phyloP scores from a whole-genome alignment of 345 rosid species.

The Corchorus olitorius region DNA sequence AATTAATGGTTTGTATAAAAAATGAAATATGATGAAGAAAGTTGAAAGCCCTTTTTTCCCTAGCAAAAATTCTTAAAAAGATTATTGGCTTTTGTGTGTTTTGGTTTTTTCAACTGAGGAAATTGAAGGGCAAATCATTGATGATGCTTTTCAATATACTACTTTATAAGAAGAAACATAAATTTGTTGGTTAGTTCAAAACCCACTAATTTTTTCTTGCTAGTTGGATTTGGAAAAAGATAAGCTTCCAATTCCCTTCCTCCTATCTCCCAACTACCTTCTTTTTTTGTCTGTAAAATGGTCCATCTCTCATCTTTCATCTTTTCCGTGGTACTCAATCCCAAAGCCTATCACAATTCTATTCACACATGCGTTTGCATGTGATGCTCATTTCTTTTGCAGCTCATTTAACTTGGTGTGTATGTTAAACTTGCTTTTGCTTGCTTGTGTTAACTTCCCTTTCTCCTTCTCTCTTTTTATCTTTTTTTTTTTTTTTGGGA shows the following conservation, averaged over 20 bases:
- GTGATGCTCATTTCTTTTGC: background rate
- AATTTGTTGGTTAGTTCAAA: conserved; percentile 11
- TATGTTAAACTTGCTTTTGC: background rate
- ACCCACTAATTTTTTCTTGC: background rate
- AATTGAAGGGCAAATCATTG: conserved; percentile 12
- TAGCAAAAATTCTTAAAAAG: background rate
- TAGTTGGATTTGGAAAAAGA: background rate
- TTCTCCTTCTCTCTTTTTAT: no score
- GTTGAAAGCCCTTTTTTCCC: background rate
- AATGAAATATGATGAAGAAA: background rate
- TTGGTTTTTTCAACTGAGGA: conserved; percentile 4
- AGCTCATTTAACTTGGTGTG: background rate
- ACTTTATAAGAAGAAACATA: conserved; percentile 6
- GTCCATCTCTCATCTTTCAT: background rate
- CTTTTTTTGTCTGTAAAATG: background rate
- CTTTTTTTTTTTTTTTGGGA: no score
- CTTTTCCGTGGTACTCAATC: background rate
- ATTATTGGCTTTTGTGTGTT: background rate
- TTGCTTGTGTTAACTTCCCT: background rate
- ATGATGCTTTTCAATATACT: background rate
- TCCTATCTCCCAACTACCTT: background rate
- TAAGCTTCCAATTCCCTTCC: no score
- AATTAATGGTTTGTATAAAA: no score
- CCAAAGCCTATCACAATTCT: background rate
- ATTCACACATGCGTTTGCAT: background rate